phyloP scores from a whole-genome alignment of 169 alveolate genomes.

The Plasmodium relictum region DNA sequence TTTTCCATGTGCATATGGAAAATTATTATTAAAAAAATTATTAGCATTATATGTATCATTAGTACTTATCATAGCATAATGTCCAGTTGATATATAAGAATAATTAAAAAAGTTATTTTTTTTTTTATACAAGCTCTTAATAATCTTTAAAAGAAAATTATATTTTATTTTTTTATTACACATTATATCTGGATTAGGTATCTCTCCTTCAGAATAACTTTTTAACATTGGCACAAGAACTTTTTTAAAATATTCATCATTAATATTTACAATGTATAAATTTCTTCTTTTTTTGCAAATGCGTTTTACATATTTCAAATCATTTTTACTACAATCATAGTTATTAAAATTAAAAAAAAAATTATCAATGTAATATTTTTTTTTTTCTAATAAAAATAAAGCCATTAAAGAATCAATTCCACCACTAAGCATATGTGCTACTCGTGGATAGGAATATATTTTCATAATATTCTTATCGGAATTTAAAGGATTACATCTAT shows the following conservation, averaged over 20 bases:
- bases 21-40: constrained; percentile 20
- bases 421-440: constrained; percentile 76
- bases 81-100: constrained; percentile 54
- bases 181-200: constrained; percentile 58
- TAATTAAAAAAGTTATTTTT: constrained; percentile 12
- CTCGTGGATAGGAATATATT: constrained; percentile 38
- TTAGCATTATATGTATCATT: constrained; percentile 30
- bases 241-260: constrained; percentile 40
- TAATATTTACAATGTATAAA: constrained; percentile 32
- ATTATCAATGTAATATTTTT: constrained; percentile 37
- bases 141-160: constrained; percentile 16
- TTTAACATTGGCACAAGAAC: constrained; percentile 60
- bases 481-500: no score
- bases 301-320: constrained; percentile 24
- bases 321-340: constrained; percentile 64
- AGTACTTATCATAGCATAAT: constrained; percentile 71
- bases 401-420: constrained; percentile 75
- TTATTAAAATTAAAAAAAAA: constrained; percentile 29
- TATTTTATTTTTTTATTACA: constrained; percentile 71
- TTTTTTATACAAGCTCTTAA: constrained; percentile 11
- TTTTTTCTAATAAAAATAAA: constrained; percentile 37
- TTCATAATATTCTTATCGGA: background rate
- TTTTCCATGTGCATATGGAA: background rate
- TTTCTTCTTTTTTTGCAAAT: constrained; percentile 54
- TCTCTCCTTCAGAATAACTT: constrained; percentile 44